These are phyloP conservation scores for Boletus rufocinnamomeus DNA, from an alignment of 768 basidiomycete species.

Conservation along the genomic window DNA sequence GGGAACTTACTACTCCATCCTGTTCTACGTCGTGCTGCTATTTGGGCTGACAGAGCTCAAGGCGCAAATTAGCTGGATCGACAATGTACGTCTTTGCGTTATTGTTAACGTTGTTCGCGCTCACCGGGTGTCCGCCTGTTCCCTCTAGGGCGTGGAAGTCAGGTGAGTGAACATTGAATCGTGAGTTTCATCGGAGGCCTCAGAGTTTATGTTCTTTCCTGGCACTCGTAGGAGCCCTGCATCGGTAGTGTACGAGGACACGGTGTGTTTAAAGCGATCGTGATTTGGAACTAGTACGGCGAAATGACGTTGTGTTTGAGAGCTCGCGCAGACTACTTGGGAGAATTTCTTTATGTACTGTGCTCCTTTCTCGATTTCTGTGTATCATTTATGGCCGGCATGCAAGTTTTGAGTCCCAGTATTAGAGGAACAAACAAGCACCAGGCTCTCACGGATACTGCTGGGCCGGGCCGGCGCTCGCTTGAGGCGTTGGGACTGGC, in stretches of 20 bases:
- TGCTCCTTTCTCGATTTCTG: background rate
- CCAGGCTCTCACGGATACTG: background rate
- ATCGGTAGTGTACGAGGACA: constrained; percentile 29
- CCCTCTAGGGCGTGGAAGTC: constrained; percentile 38
- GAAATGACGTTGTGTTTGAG: background rate
- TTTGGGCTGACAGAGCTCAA: constrained; percentile 56
- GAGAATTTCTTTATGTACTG: background rate
- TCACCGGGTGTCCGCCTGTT: background rate
- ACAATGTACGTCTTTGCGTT: constrained; percentile 35
- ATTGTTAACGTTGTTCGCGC: background rate
- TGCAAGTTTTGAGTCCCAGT: background rate
- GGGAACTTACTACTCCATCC: constrained; percentile 15
- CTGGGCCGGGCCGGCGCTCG: background rate
- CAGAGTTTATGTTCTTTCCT: background rate
- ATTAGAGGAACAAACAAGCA: background rate
- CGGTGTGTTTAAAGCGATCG: background rate
- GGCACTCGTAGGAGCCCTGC: constrained; percentile 29
- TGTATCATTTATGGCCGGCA: background rate
- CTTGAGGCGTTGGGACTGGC: too few species aligned
- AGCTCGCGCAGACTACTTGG: background rate
- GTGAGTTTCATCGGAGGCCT: background rate
- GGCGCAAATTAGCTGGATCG: constrained; percentile 51
- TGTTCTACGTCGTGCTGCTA: constrained; percentile 42
- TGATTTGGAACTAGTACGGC: background rate
- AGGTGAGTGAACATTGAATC: constrained; percentile 22